These are phyloP conservation scores for Rhizoclosmatium globosum DNA, from an alignment of 192 early-diverging fungal genomes.

Conservation along the genomic window DNA sequence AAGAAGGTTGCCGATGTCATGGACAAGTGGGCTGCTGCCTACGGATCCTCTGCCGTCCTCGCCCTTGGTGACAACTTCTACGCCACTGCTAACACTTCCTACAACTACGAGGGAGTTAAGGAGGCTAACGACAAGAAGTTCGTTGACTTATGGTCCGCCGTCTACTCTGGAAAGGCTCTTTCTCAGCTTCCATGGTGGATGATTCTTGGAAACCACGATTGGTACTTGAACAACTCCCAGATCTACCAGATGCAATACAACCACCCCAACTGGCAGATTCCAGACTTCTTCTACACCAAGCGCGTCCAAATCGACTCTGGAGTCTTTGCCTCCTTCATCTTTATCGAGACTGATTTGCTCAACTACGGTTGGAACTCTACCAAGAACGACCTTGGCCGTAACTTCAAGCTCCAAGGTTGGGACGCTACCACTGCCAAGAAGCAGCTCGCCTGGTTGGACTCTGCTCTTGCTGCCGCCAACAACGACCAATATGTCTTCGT, in stretches of 20 bases:
- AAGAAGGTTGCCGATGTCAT: neutral
- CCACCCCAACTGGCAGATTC: neutral
- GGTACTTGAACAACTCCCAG: slow-evolving; percentile 16
- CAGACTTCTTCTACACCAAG: slow-evolving; percentile 27
- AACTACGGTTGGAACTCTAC: slow-evolving; percentile 23
- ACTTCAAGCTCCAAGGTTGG: slow-evolving; percentile 23
- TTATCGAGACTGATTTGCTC: slow-evolving; percentile 35
- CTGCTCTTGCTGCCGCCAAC: neutral
- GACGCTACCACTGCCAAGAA: neutral
- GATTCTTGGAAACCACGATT: slow-evolving; percentile 30
- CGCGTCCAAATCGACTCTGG: neutral
- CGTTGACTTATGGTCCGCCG: neutral
- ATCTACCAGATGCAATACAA: neutral
- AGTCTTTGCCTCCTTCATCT: slow-evolving; percentile 20
- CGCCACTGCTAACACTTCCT: neutral
- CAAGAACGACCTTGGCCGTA: neutral
- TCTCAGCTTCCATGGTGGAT: slow-evolving; percentile 28
- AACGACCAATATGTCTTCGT: slow-evolving; percentile 29
- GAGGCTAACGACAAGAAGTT: slow-evolving; percentile 16
- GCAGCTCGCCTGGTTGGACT: slow-evolving; percentile 29
- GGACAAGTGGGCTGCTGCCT: slow-evolving; percentile 6
- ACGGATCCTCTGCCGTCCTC: slow-evolving; percentile 1
- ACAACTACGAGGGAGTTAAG: slow-evolving; percentile 15
- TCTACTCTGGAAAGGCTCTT: neutral
- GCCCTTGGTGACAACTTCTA: slow-evolving; percentile 35